Percentiles rank a stretch among this genome's conserved stretches.
Evolutionary conservation across 257 asterid genomes (phyloP).

Genomic region (Nicotiana tabacum): DNA sequence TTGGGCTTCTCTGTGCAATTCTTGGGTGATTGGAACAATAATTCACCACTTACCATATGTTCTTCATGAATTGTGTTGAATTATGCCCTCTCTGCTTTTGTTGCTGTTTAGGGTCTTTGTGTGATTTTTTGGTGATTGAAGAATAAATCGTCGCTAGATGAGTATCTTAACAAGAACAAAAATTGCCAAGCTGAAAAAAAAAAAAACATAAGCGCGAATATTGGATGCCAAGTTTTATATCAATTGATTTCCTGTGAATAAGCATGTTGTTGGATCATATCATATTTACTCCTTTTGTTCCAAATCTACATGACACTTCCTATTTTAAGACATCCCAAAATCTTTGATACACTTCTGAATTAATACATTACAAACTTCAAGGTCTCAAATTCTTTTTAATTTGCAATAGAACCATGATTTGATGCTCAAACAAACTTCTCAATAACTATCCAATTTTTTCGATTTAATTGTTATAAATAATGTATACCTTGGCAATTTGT

Average conservation of each 20-base stretch:
- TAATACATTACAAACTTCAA: not conserved
- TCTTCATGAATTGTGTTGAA: not conserved
- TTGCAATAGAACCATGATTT: not conserved
- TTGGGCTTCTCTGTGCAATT: not conserved
- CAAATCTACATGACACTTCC: not conserved
- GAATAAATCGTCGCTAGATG: not conserved
- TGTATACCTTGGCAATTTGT: not conserved
- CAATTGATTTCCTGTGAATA: not conserved
- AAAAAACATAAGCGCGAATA: not conserved
- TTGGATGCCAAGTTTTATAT: not conserved
- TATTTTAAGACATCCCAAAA: not conserved
- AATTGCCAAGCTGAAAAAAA: not conserved
- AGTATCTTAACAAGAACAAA: not conserved
- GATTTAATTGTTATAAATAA: not conserved
- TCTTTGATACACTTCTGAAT: not conserved
- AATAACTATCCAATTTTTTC: not conserved
- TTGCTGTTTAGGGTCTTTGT: not conserved
- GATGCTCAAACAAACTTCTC: not conserved
- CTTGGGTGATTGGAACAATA: not conserved
- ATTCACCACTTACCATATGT: not conserved
- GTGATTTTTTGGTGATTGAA: conserved; percentile 5
- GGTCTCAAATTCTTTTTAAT: not conserved
- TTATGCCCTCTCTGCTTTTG: not conserved
- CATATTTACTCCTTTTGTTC: not conserved
- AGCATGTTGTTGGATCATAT: not conserved